These are phyloP conservation scores for Quercus agrifolia DNA, from an alignment of 306 rosid species.

Conservation along the genomic window DNA sequence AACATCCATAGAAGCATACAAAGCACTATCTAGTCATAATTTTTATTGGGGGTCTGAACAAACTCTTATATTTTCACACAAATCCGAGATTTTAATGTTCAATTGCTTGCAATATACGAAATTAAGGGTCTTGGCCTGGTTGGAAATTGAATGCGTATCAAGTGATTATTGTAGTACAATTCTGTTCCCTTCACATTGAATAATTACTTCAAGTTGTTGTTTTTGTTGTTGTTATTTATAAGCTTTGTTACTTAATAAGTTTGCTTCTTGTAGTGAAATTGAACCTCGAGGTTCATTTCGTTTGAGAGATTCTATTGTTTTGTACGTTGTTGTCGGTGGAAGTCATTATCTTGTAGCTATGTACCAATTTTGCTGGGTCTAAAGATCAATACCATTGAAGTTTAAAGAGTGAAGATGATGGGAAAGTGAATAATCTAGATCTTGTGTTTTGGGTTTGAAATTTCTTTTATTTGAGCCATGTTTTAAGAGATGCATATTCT, in stretches of 20 bases:
- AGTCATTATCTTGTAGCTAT: background rate
- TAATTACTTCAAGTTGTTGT: no score
- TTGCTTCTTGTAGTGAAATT: background rate
- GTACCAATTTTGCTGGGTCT: background rate
- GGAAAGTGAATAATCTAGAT: background rate
- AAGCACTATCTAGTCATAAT: no score
- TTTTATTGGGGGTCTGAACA: no score
- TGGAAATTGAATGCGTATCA: background rate
- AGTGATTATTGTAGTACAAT: background rate
- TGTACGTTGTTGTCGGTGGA: background rate
- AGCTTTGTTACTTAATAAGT: background rate
- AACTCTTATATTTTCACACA: no score
- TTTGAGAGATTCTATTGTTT: background rate
- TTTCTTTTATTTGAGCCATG: no score
- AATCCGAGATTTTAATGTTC: no score
- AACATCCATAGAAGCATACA: no score
- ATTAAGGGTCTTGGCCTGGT: no score
- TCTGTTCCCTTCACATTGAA: no score
- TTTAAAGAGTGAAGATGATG: background rate
- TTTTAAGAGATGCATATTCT: no score
- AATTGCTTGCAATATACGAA: background rate
- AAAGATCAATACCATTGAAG: background rate
- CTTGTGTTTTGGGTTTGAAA: background rate
- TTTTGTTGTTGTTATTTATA: background rate
- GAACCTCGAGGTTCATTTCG: background rate